Evolutionary conservation across 805 yeast species (phyloP), one percentile per base, ranked within the genome.

Genomic region (Kodamaea kaohsiungensis): DNA sequence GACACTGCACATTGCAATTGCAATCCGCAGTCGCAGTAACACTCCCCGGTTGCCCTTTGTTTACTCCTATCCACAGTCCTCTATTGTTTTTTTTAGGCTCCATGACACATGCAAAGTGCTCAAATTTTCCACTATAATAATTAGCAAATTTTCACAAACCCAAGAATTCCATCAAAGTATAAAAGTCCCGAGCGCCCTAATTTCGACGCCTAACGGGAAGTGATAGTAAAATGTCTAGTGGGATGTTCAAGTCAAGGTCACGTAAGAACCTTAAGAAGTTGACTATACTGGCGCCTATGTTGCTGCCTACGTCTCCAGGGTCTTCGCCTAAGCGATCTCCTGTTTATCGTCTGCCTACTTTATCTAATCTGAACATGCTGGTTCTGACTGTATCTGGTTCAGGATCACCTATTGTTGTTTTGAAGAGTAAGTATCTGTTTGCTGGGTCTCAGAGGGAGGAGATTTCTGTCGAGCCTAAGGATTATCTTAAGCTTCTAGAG

Each of bases 351-450:
- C 53, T 54, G 17, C 46, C 38, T 3, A 51, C 60, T 9, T 62
- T 65, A n/a, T 49, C 35, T 30, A 9, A 8, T 8, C 35, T 30
- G 35, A 30, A 10, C 8, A 30, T 30, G 35, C 13, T 30, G 35
- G 13, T 12, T 30, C 13, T 30, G 13, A 30, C 35, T 30, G 35
- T 30, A 8, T 30, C 37, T 25, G 18, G 17, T 16, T n/a, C 53
- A 43, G 30, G 56, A 7, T 27, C 47, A 46, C 59, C 65, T 2
- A 63, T 61, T 3, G 60, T 73, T 6, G 62, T 75, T 6, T 63
- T 75, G 48, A 40, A 57, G 33, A 66, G 69, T 16, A 70, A 67
- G 52, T 75, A 72, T 58, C 55, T 59, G n/a, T 74, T 75, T 55
- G 48, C 43, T 1, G 72, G 72, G 5, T 70, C 66, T 56, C 57